Evolutionary conservation across 345 rosid genomes (phyloP).

Genomic region (Murraya koenigii): DNA sequence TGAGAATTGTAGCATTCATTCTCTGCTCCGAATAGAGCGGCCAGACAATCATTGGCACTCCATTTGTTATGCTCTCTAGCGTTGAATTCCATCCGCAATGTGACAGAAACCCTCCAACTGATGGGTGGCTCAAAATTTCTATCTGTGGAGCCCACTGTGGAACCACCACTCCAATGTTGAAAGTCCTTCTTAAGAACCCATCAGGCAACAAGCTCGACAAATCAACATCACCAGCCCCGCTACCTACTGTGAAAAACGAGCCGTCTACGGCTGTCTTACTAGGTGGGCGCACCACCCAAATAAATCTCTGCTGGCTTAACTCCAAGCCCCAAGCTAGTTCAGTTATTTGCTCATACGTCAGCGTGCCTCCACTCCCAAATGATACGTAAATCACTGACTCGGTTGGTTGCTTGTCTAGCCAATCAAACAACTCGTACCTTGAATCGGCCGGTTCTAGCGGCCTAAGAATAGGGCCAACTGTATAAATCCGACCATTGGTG

Average conservation of each 20-base stretch:
- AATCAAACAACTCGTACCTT: constrained; percentile 15
- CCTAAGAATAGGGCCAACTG: constrained; percentile 49
- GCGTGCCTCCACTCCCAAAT: constrained; percentile 71
- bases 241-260: constrained; percentile 22
- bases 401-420: constrained; percentile 49
- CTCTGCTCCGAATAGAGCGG: constrained; percentile 53
- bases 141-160: constrained; percentile 63
- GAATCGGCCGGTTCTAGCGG: background rate
- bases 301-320: constrained; percentile 50
- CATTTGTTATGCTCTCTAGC: constrained; percentile 47
- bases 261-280: constrained; percentile 15
- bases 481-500: constrained; percentile 34
- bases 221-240: background rate
- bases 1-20: constrained; percentile 47
- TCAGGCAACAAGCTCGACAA: constrained; percentile 39
- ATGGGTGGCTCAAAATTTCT: constrained; percentile 48
- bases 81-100: constrained; percentile 83
- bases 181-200: constrained; percentile 47
- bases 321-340: constrained; percentile 73
- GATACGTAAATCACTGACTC: constrained; percentile 61
- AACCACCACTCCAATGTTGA: constrained; percentile 36
- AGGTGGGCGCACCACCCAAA: constrained; percentile 63
- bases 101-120: constrained; percentile 62
- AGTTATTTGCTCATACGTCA: constrained; percentile 41
- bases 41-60: constrained; percentile 59